A percentile compares a stretch with the other conserved stretches of the same genome.
Evolutionary conservation across 2,329 filamentous ascomycete genomes (phyloP).

Genomic region (Biscogniauxia sp.): DNA sequence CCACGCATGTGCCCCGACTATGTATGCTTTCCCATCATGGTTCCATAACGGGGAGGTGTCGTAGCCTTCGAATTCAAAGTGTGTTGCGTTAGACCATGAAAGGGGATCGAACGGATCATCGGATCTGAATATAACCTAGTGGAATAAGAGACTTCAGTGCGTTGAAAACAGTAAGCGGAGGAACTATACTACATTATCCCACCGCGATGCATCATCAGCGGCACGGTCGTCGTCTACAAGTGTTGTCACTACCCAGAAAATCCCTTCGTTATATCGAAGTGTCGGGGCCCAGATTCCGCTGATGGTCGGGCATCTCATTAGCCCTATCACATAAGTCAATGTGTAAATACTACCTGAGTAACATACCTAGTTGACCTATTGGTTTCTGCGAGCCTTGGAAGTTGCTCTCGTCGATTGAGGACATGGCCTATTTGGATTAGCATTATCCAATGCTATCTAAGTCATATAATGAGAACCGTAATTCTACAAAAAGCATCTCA

Average conservation of each 20-base stretch:
- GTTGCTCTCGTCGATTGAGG: slow-evolving; percentile 28
- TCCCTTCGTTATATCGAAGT: slow-evolving; percentile 40
- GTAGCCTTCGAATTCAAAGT: slow-evolving; percentile 49
- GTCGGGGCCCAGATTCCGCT: slow-evolving; percentile 49
- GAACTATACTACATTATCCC: slow-evolving; percentile 29
- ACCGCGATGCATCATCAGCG: slow-evolving; percentile 31
- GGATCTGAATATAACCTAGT: slow-evolving; percentile 43
- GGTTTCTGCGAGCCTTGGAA: slow-evolving; percentile 28
- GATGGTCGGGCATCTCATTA: background rate
- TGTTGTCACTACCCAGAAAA: slow-evolving; percentile 45
- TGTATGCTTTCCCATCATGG: slow-evolving; percentile 52
- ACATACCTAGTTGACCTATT: slow-evolving; percentile 28
- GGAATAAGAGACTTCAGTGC: background rate
- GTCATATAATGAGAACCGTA: background rate
- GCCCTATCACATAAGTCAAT: background rate
- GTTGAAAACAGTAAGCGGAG: background rate
- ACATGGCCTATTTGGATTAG: slow-evolving; percentile 20
- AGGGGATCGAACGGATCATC: slow-evolving; percentile 39
- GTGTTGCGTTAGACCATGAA: slow-evolving; percentile 47
- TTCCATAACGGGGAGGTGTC: slow-evolving; percentile 58
- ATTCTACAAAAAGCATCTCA: slow-evolving; percentile 7
- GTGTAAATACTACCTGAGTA: slow-evolving; percentile 3
- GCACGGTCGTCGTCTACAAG: slow-evolving; percentile 36
- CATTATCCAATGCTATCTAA: background rate
- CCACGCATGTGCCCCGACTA: slow-evolving; percentile 41